Evolutionary conservation across 352 stramenopile genomes (phyloP).

Genomic region (Pythium sukuiense): DNA sequence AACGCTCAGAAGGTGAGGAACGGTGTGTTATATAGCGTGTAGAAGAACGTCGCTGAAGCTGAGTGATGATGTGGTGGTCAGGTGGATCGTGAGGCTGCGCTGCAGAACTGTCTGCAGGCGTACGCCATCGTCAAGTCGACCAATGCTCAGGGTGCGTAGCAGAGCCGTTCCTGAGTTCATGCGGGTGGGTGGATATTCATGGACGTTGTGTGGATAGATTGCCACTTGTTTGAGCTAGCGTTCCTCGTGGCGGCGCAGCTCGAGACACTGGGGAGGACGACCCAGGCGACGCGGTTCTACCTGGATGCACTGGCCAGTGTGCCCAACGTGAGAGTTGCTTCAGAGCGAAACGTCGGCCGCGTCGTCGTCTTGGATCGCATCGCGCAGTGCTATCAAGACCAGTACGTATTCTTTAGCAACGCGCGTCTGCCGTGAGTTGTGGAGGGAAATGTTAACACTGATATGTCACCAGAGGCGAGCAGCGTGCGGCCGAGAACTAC

Average conservation of each 20-base stretch:
- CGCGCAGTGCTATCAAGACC: constrained; percentile 75
- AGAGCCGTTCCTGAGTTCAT: not conserved
- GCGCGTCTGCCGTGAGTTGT: no score
- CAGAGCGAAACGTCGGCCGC: constrained; percentile 40
- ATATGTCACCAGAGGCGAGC: constrained; percentile 24
- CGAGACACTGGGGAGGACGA: constrained; percentile 45
- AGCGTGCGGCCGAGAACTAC: constrained; percentile 39
- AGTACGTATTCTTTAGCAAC: no score
- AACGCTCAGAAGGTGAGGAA: constrained; percentile 43
- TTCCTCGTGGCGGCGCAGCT: constrained; percentile 80
- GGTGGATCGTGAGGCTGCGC: constrained; percentile 50
- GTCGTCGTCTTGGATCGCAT: constrained; percentile 80
- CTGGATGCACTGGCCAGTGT: constrained; percentile 61
- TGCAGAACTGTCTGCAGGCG: constrained; percentile 66
- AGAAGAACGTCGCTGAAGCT: not conserved
- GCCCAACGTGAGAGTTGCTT: constrained; percentile 32
- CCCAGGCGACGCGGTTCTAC: constrained; percentile 63
- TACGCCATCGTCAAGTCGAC: constrained; percentile 66
- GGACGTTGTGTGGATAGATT: constrained; percentile 37
- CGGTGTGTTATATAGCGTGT: no score
- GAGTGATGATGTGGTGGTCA: not conserved
- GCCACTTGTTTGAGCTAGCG: constrained; percentile 74
- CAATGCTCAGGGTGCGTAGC: constrained; percentile 52
- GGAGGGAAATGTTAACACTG: no score
- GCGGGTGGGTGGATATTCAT: no score